Evolutionary conservation across 306 rosid genomes (phyloP).

Genomic region (Prinsepia uniflora): DNA sequence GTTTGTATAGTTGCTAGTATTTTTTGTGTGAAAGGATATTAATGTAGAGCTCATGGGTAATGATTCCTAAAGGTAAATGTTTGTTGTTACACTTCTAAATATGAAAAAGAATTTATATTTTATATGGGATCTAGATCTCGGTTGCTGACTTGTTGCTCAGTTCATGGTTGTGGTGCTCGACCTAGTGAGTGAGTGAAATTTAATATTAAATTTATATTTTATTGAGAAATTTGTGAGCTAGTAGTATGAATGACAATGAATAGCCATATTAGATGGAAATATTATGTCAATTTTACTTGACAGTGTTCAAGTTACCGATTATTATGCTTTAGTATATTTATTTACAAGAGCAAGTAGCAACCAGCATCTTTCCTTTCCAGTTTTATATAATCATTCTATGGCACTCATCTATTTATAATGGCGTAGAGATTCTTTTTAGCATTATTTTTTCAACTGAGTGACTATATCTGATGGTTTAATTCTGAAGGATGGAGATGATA

Average conservation of each 20-base stretch:
- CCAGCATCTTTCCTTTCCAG: constrained; percentile 13
- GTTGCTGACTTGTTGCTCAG: constrained; percentile 9
- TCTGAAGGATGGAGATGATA: constrained; percentile 63
- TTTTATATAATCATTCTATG: constrained; percentile 1
- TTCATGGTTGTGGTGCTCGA: constrained; percentile 7
- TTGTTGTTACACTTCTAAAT: not conserved
- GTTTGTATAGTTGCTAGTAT: constrained; percentile 1
- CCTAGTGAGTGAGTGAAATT: constrained; percentile 16
- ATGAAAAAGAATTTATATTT: not conserved
- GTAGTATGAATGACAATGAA: constrained; percentile 14
- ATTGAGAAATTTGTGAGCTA: not conserved
- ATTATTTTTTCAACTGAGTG: constrained; percentile 22
- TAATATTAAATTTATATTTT: not conserved
- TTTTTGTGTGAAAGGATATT: not conserved
- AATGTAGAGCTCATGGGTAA: not conserved
- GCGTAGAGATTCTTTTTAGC: constrained; percentile 8
- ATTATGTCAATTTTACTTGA: not conserved
- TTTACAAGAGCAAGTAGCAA: constrained; percentile 19
- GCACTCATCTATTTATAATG: not conserved
- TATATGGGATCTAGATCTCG: constrained; percentile 6
- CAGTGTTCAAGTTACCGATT: not conserved
- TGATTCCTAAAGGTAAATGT: not conserved
- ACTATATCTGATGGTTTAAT: constrained; percentile 5
- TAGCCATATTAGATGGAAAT: constrained; percentile 3
- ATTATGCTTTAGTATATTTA: constrained; percentile 10